Evolutionary conservation across 2,329 filamentous ascomycete genomes (phyloP).

Genomic region (Penicillium palitans): DNA sequence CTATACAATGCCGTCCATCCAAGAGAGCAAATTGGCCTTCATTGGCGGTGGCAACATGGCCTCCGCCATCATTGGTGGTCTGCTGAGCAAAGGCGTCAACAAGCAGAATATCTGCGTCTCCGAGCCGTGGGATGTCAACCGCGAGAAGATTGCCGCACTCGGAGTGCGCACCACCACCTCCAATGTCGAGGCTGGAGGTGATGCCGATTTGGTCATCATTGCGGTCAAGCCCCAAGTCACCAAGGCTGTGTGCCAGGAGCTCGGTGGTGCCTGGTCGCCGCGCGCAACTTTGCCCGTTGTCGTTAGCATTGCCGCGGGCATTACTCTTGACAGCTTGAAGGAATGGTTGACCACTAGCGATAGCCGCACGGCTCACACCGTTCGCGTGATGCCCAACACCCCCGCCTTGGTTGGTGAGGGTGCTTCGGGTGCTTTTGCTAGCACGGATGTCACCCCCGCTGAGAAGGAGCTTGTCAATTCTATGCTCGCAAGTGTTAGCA

Average conservation of each 20-base stretch:
- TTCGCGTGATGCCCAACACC: slow-evolving; percentile 41
- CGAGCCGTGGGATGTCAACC: slow-evolving; percentile 40
- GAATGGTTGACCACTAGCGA: slow-evolving; percentile 32
- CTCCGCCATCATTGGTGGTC: slow-evolving; percentile 38
- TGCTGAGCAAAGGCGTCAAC: slow-evolving; percentile 30
- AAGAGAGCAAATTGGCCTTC: slow-evolving; percentile 38
- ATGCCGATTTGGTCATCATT: slow-evolving; percentile 35
- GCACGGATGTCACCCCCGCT: slow-evolving; percentile 26
- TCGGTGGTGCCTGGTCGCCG: slow-evolving; percentile 29
- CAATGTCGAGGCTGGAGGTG: slow-evolving; percentile 29
- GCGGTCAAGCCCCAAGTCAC: slow-evolving; percentile 40
- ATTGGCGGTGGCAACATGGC: slow-evolving; percentile 42
- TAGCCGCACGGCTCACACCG: slow-evolving; percentile 28
- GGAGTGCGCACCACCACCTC: slow-evolving; percentile 35
- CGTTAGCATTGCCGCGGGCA: slow-evolving; percentile 38
- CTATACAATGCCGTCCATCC: slow-evolving; percentile 30
- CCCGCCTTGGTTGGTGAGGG: slow-evolving; percentile 37
- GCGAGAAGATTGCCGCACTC: slow-evolving; percentile 33
- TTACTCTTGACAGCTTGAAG: slow-evolving; percentile 33
- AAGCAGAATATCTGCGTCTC: slow-evolving; percentile 37
- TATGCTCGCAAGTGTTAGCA: slow-evolving; percentile 33
- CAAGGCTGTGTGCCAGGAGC: slow-evolving; percentile 36
- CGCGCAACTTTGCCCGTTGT: slow-evolving; percentile 31
- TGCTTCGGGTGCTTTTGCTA: slow-evolving; percentile 33
- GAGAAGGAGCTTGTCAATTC: slow-evolving; percentile 36